Evolutionary conservation across 306 rosid genomes (phyloP).

Genomic region (Pueraria montana): DNA sequence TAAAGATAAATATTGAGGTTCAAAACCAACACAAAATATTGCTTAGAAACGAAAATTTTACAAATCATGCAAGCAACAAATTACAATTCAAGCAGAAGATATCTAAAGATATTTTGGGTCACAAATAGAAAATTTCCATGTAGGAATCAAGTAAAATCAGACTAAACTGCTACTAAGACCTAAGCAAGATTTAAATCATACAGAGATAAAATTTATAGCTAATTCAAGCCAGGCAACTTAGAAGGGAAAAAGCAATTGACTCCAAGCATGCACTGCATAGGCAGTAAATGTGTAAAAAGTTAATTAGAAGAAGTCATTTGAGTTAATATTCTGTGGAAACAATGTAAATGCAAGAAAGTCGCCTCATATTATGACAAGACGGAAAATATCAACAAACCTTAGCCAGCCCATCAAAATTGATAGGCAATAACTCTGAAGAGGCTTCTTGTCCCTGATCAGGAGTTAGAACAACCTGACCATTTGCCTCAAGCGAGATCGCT

Average conservation of each 20-base stretch:
- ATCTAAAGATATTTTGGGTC: slow-evolving; percentile 1
- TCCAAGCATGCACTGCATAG: slow-evolving; percentile 15
- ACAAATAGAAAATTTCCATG: neutral
- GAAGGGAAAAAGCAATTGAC: neutral
- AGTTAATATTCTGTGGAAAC: neutral
- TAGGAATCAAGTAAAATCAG: slow-evolving; percentile 20
- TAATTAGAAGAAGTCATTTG: slow-evolving; percentile 2
- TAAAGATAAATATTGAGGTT: slow-evolving; percentile 21
- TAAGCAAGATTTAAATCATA: neutral
- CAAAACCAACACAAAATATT: slow-evolving; percentile 12
- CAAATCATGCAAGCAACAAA: slow-evolving; percentile 12
- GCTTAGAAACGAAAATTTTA: neutral
- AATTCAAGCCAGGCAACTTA: slow-evolving; percentile 23
- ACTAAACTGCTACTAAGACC: slow-evolving; percentile 1
- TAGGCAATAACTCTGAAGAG: slow-evolving; percentile 83
- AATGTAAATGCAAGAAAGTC: slow-evolving; percentile 17
- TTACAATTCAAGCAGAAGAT: slow-evolving; percentile 14
- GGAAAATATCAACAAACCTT: slow-evolving; percentile 60
- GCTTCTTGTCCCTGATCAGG: slow-evolving; percentile 82
- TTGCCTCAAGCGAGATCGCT: slow-evolving; percentile 65
- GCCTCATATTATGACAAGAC: slow-evolving; percentile 23
- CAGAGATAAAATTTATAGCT: slow-evolving; percentile 4
- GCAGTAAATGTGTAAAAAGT: neutral
- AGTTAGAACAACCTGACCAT: slow-evolving; percentile 75
- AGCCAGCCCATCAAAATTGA: slow-evolving; percentile 85